Evolutionary conservation across 768 basidiomycete genomes (phyloP).

Genomic region (Lentinula boryana): DNA sequence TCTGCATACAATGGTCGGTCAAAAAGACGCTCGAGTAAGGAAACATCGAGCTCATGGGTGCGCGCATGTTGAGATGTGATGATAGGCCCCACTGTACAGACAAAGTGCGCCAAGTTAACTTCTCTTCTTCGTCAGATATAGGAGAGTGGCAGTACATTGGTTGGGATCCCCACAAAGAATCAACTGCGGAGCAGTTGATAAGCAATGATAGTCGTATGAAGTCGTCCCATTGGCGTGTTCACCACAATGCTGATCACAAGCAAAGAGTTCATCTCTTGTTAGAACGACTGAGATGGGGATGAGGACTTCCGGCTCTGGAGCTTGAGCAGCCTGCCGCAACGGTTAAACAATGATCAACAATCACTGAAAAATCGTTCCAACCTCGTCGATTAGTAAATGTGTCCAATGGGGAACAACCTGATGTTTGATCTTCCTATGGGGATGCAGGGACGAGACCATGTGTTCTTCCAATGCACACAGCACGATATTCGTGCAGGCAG

Average conservation of each 20-base stretch:
- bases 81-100: constrained; percentile 37
- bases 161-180: constrained; percentile 47
- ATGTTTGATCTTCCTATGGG: constrained; percentile 24
- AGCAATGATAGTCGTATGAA: not conserved
- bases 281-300: constrained; percentile 45
- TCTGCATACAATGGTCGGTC: constrained; percentile 34
- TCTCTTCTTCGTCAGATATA: not conserved
- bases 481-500: constrained; percentile 36
- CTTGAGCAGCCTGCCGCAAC: constrained; percentile 40
- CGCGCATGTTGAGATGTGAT: constrained; percentile 40
- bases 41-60: constrained; percentile 39
- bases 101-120: not conserved
- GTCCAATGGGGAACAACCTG: constrained; percentile 38
- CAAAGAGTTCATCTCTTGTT: constrained; percentile 14
- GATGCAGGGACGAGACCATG: constrained; percentile 30
- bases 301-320: constrained; percentile 44
- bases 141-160: constrained; percentile 30
- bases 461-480: constrained; percentile 36
- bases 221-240: not conserved
- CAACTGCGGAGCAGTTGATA: constrained; percentile 32
- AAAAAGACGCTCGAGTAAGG: constrained; percentile 42
- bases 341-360: not conserved
- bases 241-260: not conserved
- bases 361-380: constrained; percentile 8
- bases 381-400: constrained; percentile 48